Percentiles rank a stretch among this genome's conserved stretches.
Conservation (phyloP, 2,329 filamentous ascomycete species). For the Calonectria hongkongensis region DNA sequence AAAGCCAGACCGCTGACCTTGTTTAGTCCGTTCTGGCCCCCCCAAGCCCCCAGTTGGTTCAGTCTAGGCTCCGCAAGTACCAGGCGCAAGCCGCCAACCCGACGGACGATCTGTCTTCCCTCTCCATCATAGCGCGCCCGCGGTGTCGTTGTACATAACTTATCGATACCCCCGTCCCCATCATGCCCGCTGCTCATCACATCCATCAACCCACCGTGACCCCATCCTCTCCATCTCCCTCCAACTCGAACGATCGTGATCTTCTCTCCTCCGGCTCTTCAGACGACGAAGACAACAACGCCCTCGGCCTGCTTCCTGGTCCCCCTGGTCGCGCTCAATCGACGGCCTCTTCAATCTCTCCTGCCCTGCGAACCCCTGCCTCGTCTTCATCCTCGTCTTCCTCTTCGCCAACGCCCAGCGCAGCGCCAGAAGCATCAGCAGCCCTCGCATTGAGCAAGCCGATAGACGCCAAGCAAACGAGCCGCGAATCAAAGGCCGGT, state of each 20-base stretch:
- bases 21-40: slow-evolving; percentile 5
- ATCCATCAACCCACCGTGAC: slow-evolving; percentile 35
- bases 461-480: slow-evolving; percentile 25
- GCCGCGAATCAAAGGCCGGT: slow-evolving; percentile 45
- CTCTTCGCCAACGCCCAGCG: slow-evolving; percentile 30
- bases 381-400: slow-evolving; percentile 23
- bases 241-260: slow-evolving; percentile 42
- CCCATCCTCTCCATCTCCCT: slow-evolving; percentile 27
- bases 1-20: slow-evolving; percentile 20
- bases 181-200: slow-evolving; percentile 46
- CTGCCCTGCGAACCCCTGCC: slow-evolving; percentile 32
- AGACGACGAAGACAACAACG: slow-evolving; percentile 37
- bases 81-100: slow-evolving; percentile 28
- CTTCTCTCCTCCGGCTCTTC: slow-evolving; percentile 39
- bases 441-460: slow-evolving; percentile 3
- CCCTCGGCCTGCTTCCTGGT: slow-evolving; percentile 33
- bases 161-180: slow-evolving; percentile 38
- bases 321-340: slow-evolving; percentile 33
- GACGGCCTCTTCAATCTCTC: slow-evolving; percentile 22
- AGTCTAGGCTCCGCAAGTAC: slow-evolving; percentile 24
- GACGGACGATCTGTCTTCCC: slow-evolving; percentile 29
- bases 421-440: slow-evolving; percentile 31
- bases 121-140: slow-evolving; percentile 26
- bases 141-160: slow-evolving; percentile 34
- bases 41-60: slow-evolving; percentile 1